A percentile compares a stretch with the other conserved stretches of the same genome.
Evolutionary conservation across 768 basidiomycete species (phyloP).

Genomic region (Royoungia palumana): DNA sequence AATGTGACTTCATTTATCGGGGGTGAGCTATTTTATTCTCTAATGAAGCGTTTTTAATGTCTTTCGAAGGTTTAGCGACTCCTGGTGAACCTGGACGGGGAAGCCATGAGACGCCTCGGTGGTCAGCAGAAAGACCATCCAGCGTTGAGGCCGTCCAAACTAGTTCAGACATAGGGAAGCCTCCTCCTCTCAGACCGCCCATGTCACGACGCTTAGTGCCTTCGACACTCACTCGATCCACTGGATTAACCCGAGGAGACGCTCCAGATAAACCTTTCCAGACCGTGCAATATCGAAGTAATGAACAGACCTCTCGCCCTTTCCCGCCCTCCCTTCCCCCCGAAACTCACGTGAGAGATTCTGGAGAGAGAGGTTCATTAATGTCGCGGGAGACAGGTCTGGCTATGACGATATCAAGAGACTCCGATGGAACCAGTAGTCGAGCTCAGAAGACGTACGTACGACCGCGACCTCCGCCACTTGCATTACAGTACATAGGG

Average conservation of each 20-base stretch:
- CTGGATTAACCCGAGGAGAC: slow-evolving; percentile 1
- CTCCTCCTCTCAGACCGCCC: not conserved
- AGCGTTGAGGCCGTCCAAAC: not conserved
- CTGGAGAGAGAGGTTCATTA: slow-evolving; percentile 24
- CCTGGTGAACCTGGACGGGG: slow-evolving; percentile 19
- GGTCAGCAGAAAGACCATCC: slow-evolving; percentile 2
- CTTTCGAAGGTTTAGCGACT: slow-evolving; percentile 32
- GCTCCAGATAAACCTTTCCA: not conserved
- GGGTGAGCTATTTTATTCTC: slow-evolving; percentile 29
- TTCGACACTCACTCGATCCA: not conserved
- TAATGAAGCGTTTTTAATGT: slow-evolving; percentile 4
- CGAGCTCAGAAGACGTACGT: slow-evolving; percentile 31
- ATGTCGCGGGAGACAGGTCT: slow-evolving; percentile 28
- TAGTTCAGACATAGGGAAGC: not conserved
- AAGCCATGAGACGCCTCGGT: slow-evolving; percentile 3
- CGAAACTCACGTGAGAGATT: slow-evolving; percentile 5
- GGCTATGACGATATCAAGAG: slow-evolving; percentile 19
- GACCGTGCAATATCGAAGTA: not conserved
- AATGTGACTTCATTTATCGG: slow-evolving; percentile 76
- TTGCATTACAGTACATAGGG: slow-evolving; percentile 16
- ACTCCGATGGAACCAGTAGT: slow-evolving; percentile 10
- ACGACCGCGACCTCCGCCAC: slow-evolving; percentile 44
- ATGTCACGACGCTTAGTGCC: not conserved
- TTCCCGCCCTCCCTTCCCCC: slow-evolving; percentile 22
- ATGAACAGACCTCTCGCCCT: slow-evolving; percentile 10